phyloP scores from a whole-genome alignment of 2,329 filamentous ascomycete genomes.

The Aureobasidium mangrovei region DNA sequence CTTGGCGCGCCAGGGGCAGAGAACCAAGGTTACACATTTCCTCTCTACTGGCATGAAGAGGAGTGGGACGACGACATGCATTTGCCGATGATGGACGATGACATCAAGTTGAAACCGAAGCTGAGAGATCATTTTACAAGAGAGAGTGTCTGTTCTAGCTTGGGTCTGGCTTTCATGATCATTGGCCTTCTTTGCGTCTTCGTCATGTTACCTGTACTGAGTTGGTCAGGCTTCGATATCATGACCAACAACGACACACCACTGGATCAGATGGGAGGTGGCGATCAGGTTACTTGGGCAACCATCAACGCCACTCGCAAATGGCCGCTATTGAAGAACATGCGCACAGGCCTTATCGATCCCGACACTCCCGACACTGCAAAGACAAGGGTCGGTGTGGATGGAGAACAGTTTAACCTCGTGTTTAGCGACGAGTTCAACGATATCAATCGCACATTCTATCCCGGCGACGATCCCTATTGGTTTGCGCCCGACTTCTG shows the following conservation, averaged over 20 bases:
- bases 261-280: slow-evolving; percentile 31
- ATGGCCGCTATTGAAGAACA: slow-evolving; percentile 41
- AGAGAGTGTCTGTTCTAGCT: slow-evolving; percentile 34
- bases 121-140: slow-evolving; percentile 38
- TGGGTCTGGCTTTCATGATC: slow-evolving; percentile 38
- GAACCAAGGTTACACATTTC: slow-evolving; percentile 33
- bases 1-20: slow-evolving; percentile 37
- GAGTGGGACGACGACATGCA: slow-evolving; percentile 49
- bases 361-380: slow-evolving; percentile 42
- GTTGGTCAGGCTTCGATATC: slow-evolving; percentile 33
- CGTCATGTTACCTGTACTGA: slow-evolving; percentile 43
- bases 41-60: slow-evolving; percentile 41
- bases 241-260: slow-evolving; percentile 32
- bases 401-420: slow-evolving; percentile 38
- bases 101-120: slow-evolving; percentile 35
- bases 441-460: slow-evolving; percentile 44
- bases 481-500: slow-evolving; percentile 46
- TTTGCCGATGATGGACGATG: slow-evolving; percentile 43
- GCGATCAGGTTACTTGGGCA: slow-evolving; percentile 31
- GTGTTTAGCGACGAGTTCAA: slow-evolving; percentile 53
- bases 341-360: slow-evolving; percentile 42
- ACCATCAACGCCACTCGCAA: slow-evolving; percentile 37
- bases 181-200: slow-evolving; percentile 43
- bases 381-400: slow-evolving; percentile 37
- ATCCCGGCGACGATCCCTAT: slow-evolving; percentile 49